These are phyloP conservation scores for Clitopilus hobsonii DNA, from an alignment of 768 basidiomycete species.

Conservation along the genomic window DNA sequence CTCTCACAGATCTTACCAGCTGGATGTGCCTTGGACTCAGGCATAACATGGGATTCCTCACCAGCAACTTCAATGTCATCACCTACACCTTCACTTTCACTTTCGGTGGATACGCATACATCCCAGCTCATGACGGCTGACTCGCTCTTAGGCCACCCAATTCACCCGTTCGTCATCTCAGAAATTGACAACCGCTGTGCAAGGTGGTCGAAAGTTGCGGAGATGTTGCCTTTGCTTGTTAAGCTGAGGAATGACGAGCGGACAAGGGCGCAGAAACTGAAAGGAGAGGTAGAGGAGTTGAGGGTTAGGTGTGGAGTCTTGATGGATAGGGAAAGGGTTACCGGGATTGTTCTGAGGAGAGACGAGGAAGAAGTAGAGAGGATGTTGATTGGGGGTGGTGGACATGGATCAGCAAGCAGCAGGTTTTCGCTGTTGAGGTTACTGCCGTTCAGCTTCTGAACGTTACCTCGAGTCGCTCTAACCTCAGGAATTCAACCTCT, in stretches of 20 bases:
- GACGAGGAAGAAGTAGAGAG: background rate
- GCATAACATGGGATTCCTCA: conserved; percentile 44
- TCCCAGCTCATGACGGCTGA: background rate
- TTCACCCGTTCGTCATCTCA: background rate
- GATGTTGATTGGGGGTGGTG: background rate
- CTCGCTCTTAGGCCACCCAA: background rate
- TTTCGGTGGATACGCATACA: background rate
- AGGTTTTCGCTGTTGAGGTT: background rate
- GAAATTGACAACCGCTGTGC: conserved; percentile 17
- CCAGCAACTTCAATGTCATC: background rate
- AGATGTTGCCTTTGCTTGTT: conserved; percentile 7
- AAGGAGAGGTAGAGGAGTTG: conserved; percentile 46
- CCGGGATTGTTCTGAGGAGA: background rate
- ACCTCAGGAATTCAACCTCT: background rate
- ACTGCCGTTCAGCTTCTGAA: background rate
- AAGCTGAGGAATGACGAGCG: conserved; percentile 24
- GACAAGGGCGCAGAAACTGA: conserved; percentile 32
- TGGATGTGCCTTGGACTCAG: conserved; percentile 35
- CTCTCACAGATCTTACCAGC: conserved; percentile 48
- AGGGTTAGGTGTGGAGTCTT: conserved; percentile 39
- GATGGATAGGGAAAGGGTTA: conserved; percentile 19
- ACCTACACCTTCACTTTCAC: too few relatives aligned
- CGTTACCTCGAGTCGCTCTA: background rate
- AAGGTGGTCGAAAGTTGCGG: conserved; percentile 8
- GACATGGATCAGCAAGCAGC: background rate